Conservation (phyloP, 1,284 basidiomycete species). For the Phellinidium pouzarii region DNA sequence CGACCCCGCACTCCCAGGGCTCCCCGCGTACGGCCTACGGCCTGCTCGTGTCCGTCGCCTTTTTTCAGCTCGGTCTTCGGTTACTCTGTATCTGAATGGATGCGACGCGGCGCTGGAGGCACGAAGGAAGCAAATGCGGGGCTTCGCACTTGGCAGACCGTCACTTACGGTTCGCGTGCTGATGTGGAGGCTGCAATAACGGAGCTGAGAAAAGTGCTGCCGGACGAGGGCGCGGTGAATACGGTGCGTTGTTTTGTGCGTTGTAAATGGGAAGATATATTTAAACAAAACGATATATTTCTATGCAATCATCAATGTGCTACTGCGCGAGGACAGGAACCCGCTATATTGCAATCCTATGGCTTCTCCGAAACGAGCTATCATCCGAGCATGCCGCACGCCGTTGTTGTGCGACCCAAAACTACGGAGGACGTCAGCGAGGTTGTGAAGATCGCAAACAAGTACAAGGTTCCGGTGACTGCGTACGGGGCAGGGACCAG, state of each 20-base stretch:
- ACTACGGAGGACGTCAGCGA: conserved; percentile 54
- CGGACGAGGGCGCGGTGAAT: conserved; percentile 38
- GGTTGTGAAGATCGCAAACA: conserved; percentile 50
- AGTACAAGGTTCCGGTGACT: conserved; percentile 47
- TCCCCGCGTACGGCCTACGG: conserved; percentile 10
- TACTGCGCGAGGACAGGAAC: conserved; percentile 27
- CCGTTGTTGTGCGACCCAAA: conserved; percentile 46
- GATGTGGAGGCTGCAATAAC: conserved; percentile 49
- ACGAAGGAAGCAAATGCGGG: background rate
- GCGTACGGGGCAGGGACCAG: conserved; percentile 58
- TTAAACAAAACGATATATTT: background rate
- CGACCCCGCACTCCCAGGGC: background rate
- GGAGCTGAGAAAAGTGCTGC: conserved; percentile 44
- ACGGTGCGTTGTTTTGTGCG: conserved; percentile 25
- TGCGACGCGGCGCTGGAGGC: background rate
- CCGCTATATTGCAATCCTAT: conserved; percentile 42
- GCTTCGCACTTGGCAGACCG: conserved; percentile 8
- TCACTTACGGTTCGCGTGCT: conserved; percentile 36
- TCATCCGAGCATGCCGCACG: conserved; percentile 56
- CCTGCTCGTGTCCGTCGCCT: conserved; percentile 12
- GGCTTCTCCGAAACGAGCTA: conserved; percentile 67
- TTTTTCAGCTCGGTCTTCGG: conserved; percentile 16
- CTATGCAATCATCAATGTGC: no score
- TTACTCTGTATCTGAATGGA: conserved; percentile 14
- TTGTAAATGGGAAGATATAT: background rate